phyloP scores from a whole-genome alignment of 768 basidiomycete species.

The Tulasnella sp. region DNA sequence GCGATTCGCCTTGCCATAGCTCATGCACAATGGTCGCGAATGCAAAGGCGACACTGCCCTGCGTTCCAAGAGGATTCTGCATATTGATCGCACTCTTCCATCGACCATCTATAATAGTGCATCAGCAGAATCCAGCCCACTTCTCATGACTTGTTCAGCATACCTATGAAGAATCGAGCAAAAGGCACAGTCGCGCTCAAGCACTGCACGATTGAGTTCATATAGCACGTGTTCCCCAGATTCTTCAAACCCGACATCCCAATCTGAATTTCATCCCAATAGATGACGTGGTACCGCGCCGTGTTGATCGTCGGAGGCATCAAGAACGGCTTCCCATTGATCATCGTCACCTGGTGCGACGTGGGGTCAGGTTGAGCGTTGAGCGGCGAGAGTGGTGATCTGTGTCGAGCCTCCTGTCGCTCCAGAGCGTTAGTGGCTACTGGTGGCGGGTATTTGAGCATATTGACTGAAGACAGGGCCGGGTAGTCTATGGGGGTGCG shows the following conservation, averaged over 20 bases:
- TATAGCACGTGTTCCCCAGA: constrained; percentile 94
- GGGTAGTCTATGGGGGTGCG: constrained; percentile 71
- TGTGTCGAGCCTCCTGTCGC: constrained; percentile 57
- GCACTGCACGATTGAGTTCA: constrained; percentile 98
- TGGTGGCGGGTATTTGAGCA: constrained; percentile 68
- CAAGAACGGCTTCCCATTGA: constrained; percentile 22
- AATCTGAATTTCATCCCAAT: constrained; percentile 74
- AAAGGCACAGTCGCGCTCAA: constrained; percentile 91
- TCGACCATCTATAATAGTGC: constrained; percentile 44
- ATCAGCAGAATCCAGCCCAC: neutral
- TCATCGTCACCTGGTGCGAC: constrained; percentile 23
- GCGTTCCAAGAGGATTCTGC: constrained; percentile 75
- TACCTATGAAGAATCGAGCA: constrained; percentile 83
- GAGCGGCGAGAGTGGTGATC: constrained; percentile 6
- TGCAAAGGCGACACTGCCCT: constrained; percentile 66
- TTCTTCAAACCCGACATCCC: constrained; percentile 86
- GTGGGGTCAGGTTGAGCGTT: constrained; percentile 30
- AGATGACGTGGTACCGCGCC: constrained; percentile 70
- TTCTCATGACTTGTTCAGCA: constrained; percentile 20
- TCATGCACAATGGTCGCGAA: constrained; percentile 77
- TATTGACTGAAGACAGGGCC: constrained; percentile 45
- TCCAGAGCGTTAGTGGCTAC: constrained; percentile 60
- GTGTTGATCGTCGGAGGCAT: constrained; percentile 38
- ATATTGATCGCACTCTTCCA: constrained; percentile 80
- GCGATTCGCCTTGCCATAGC: constrained; percentile 79